Evolutionary conservation across 2,329 filamentous ascomycete species (phyloP), one percentile per base, ranked within the genome.

Genomic region (Alternaria longipes): DNA sequence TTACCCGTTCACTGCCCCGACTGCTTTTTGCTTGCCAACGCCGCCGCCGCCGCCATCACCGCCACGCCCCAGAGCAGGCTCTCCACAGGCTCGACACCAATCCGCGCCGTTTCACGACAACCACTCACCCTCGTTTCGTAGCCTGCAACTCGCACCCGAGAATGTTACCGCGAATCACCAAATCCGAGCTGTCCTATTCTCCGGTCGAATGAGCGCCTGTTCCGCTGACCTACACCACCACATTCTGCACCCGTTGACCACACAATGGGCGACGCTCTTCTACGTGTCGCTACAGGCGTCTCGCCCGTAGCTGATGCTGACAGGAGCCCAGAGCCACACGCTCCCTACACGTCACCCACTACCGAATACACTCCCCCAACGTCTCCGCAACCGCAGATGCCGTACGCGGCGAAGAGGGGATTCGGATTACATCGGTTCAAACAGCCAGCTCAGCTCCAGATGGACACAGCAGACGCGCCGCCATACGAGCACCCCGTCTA

Each of bases 291-390:
- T 34, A 59, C 64, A 40, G 63, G 57, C 28, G 50, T 63, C 26
- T 30, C 63, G 22, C 47, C 59, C 18, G 54, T 65, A 52, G 40
- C 47, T 60, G 63, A 59, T 20, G 54, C 60, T 45, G 47, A 45
- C 44, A 28, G 55, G 16, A 28, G 32, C 41, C 51, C 65, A 40
- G 66, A 71, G 24, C 50, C 67, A 14, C 71, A 73, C 59, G 32
- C 70, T 8, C 54, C 71, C 57, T 77, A 74, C 62, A 66, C 65
- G 14, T 67, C 70, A 8, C 57, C 67, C 14, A 44, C 60, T 52
- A 62, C 62, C 63, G 70, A 77, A n/a, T 76, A 67, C 67, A 78
- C 75, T 11, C 75, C 75, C 22, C 75, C 75, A 2, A 69, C 75
- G 40, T 78, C 75, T 6, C 75, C 75, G 2, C 66, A 67, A 40